Evolutionary conservation across 2,329 filamentous ascomycete species (phyloP), one percentile per base, ranked within the genome.

Genomic region (Xylariaceae sp.): DNA sequence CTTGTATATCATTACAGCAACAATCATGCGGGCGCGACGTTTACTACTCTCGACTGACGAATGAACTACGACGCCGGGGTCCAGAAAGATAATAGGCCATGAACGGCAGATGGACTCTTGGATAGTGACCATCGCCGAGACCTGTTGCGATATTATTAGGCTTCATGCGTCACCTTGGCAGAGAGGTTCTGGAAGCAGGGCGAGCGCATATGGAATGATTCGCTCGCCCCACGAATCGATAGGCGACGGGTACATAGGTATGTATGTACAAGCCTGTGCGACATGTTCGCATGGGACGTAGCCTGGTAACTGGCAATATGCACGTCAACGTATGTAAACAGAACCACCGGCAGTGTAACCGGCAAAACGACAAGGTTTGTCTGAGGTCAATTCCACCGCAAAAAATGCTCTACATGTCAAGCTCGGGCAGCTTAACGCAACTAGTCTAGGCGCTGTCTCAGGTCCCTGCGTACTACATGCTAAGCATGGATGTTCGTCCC

Each of bases 301-400:
- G 32, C 32, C 32, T 37, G 32, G 32, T 37, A 37, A 16, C 12
- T 57, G 37, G 49, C 40, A 45, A 45, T 21, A 62, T 60, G 60
- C 60, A 60, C 60, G 60, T 62, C 60, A 60, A 52, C 52, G 54
- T n/a, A n/a, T n/a, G n/a, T 60, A 60, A 62, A 62, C 54, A 60
- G 44, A 52, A 53, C 57, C 54, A 61, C 59, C 53, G 57, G 52
- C 54, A 52, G 50, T 48, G 54, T 47, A 52, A 51, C 48, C 6
- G 32, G 32, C 32, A 14, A 40, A 26, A 43, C 44, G 48, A 50
- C 50, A 52, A 54, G 59, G 56, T 46, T 44, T 48, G 20, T 32
- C 43, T 50, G n/a, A n/a, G n/a, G 44, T 32, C 29, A 23, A 54
- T 20, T n/a, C 40, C 7, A 32, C 45, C 44, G 52, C 46, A 37